These are phyloP conservation scores for Irpex lacteus DNA, from an alignment of 1,284 basidiomycete species.

Conservation along the genomic window DNA sequence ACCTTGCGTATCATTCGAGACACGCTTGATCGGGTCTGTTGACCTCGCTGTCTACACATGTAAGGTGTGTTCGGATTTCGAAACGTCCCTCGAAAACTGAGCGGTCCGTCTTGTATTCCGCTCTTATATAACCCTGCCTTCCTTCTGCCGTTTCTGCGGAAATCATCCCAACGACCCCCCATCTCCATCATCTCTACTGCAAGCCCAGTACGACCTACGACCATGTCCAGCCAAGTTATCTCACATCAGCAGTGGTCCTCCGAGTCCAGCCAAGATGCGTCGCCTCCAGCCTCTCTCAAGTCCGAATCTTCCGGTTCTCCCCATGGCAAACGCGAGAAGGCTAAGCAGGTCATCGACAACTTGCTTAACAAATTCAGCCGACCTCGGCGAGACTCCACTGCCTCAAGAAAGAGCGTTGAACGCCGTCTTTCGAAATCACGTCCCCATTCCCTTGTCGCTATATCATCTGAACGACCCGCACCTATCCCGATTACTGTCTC, in stretches of 20 bases:
- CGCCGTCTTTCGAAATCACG: not conserved
- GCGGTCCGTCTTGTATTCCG: not conserved
- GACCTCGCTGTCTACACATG: not conserved
- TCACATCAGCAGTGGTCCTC: not conserved
- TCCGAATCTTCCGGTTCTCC: not conserved
- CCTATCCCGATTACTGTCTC: not conserved
- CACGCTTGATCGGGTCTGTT: constrained; percentile 1
- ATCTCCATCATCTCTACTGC: not conserved
- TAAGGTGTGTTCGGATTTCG: not conserved
- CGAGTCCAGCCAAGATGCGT: not conserved
- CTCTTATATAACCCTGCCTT: not conserved
- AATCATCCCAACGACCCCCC: not conserved
- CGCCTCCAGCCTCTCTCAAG: not conserved
- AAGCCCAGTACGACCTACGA: not conserved
- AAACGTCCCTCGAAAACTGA: not conserved
- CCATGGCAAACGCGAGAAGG: not conserved
- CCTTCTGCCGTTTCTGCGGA: constrained; percentile 1
- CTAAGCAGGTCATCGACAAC: constrained; percentile 1
- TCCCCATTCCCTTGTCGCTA: not conserved
- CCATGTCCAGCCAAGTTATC: not conserved
- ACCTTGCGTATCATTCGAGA: not conserved
- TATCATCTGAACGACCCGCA: not conserved
- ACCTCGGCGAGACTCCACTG: not conserved
- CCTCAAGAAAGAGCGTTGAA: not conserved
- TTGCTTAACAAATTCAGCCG: not conserved